Evolutionary conservation across 352 stramenopile genomes (phyloP), one percentile per base, ranked within the genome.

Genomic region (Saprolegnia parasitica): DNA sequence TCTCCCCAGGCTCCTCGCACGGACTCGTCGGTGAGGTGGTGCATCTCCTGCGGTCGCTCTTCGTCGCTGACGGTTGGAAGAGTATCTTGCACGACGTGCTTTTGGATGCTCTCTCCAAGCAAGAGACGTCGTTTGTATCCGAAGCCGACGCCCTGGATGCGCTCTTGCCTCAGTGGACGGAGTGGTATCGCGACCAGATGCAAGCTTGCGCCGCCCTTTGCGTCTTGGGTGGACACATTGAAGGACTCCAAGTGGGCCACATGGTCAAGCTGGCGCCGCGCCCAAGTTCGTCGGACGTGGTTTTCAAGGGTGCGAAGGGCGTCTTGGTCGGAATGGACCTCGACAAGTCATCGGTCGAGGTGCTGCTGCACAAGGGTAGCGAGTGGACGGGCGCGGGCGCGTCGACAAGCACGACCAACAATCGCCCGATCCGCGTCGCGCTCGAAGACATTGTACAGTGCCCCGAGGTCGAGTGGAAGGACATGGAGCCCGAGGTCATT

Each of bases 231-330:
- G 87, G 87, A 1, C 85, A 96, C 56, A 89, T 93, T 64, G 87
- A 94, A 78, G 84, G 83, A 6, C 65, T 96, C 18, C 87, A 83
- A 24, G 77, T 94, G 20, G 87, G 87, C 18, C 83, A 80, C 20
- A 89, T 80, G n/a, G 85, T 96, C 23, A 93, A 91, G 61, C 88
- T 96, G 54, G 78, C 93, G 70, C 87, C 86, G 24, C 83, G 83
- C 45, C 76, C 80, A n/a, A 79, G 80, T 4, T 90, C 81, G 6
- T 77, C 80, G 4, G 87, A 96, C 58, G 82, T 85, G 18, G 81
- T 84, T 0, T 90, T 94, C 47, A 77, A 86, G 52, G 86, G 87
- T 23, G 81, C 86, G 57, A 77, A 79, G 47, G 87, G 86, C 29
- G 77, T 93, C 20, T 77, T 96, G 37, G 80, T 96, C 58, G 74